These are phyloP conservation scores for Boletus pseudo-olivaceus DNA, from an alignment of 768 basidiomycete species.

Conservation along the genomic window DNA sequence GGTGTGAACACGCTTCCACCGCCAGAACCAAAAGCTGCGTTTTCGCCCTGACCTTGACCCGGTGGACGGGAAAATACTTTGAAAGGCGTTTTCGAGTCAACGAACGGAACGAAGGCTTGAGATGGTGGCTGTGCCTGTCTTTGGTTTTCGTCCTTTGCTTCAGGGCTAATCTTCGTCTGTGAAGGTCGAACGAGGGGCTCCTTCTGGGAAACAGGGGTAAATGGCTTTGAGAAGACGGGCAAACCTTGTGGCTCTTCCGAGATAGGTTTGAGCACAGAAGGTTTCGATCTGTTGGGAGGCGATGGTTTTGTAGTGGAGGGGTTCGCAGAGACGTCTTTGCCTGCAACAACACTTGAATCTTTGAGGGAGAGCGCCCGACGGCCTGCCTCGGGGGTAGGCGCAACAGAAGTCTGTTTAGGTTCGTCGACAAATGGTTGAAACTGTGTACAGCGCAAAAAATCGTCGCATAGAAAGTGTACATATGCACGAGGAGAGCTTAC, in stretches of 20 bases:
- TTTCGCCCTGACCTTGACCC: constrained; percentile 38
- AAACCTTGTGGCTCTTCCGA: constrained; percentile 36
- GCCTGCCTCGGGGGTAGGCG: constrained; percentile 28
- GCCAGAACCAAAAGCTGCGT: constrained; percentile 19
- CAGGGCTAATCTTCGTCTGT: constrained; percentile 17
- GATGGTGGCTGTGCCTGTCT: constrained; percentile 15
- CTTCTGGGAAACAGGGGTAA: constrained; percentile 52
- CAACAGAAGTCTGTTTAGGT: constrained; percentile 38
- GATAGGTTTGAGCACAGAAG: constrained; percentile 31
- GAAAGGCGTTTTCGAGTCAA: constrained; percentile 39
- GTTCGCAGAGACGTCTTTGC: constrained; percentile 20
- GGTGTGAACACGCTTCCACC: constrained; percentile 40
- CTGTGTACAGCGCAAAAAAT: constrained; percentile 32
- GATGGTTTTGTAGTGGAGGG: constrained; percentile 24
- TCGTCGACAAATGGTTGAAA: constrained; percentile 68
- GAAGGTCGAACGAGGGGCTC: constrained; percentile 30
- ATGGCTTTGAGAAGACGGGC: constrained; percentile 58
- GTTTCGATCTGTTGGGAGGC: constrained; percentile 19
- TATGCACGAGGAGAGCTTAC: constrained; percentile 12
- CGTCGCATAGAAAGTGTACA: background rate
- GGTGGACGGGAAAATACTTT: constrained; percentile 74
- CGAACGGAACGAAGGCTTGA: constrained; percentile 42
- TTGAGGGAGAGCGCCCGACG: constrained; percentile 52
- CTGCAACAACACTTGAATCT: constrained; percentile 29
- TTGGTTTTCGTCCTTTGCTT: constrained; percentile 17